Evolutionary conservation across 495 filamentous ascomycete genomes (phyloP).

Genomic region (Geoglossum glabrum): DNA sequence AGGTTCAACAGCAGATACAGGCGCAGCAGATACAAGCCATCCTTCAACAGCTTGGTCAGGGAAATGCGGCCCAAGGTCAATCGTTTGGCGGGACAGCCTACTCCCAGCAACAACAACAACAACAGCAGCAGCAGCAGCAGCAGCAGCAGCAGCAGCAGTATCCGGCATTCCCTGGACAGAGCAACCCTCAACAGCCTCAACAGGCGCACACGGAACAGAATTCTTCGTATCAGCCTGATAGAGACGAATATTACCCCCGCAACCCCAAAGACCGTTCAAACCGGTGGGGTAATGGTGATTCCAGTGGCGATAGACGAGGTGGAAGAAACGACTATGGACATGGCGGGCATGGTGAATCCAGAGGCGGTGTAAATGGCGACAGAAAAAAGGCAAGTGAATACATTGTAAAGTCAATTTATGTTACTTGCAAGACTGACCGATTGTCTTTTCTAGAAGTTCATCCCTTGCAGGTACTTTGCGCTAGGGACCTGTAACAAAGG

Average conservation of each 20-base stretch:
- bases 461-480: slow-evolving; percentile 55
- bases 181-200: slow-evolving; percentile 1
- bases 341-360: neutral
- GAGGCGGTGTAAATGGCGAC: slow-evolving; percentile 1
- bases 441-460: slow-evolving; percentile 8
- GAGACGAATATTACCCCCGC: neutral
- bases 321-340: neutral
- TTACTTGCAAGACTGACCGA: neutral
- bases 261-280: neutral
- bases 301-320: neutral
- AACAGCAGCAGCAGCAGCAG: slow-evolving; percentile 6
- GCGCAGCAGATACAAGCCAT: slow-evolving; percentile 2
- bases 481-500: slow-evolving; percentile 70
- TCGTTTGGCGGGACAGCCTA: neutral
- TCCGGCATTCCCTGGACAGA: neutral
- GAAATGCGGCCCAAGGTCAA: neutral
- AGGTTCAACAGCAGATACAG: neutral
- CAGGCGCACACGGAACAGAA: neutral
- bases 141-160: neutral
- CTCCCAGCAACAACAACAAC: slow-evolving; percentile 2
- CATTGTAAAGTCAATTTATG: neutral
- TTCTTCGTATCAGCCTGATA: neutral
- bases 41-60: slow-evolving; percentile 4
- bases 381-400: slow-evolving; percentile 6
- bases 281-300: neutral